phyloP scores from a whole-genome alignment of 768 basidiomycete genomes.

The Tubosaeta sp. region DNA sequence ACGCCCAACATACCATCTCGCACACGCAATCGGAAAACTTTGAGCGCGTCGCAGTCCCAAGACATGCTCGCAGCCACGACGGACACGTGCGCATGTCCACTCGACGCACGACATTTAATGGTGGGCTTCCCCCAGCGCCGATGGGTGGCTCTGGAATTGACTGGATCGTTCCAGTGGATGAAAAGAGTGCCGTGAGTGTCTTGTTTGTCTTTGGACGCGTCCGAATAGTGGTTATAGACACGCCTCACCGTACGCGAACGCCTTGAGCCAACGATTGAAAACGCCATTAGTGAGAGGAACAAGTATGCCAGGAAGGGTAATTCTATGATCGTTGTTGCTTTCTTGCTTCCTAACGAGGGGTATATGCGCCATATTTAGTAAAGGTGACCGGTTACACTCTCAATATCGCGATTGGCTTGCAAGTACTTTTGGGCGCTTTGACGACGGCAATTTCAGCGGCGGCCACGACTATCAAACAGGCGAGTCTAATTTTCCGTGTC shows the following conservation, averaged over 20 bases:
- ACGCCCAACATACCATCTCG: too few species aligned
- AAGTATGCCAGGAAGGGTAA: slow-evolving; percentile 47
- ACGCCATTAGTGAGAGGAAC: slow-evolving; percentile 42
- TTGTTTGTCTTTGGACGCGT: neutral
- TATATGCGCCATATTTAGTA: slow-evolving; percentile 19
- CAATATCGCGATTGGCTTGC: slow-evolving; percentile 53
- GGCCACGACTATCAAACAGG: slow-evolving; percentile 38
- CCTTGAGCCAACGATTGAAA: slow-evolving; percentile 46
- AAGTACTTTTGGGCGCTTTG: slow-evolving; percentile 61
- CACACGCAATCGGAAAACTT: too few species aligned
- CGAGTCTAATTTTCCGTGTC: slow-evolving; percentile 14
- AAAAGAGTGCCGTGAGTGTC: too few species aligned
- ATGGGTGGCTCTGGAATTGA: too few species aligned
- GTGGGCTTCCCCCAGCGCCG: too few species aligned
- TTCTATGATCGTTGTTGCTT: neutral
- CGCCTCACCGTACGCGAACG: slow-evolving; percentile 47
- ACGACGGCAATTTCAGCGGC: slow-evolving; percentile 61
- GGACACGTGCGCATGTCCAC: too few species aligned
- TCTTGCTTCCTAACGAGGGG: too few species aligned
- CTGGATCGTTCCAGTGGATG: too few species aligned
- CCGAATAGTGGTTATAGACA: slow-evolving; percentile 4
- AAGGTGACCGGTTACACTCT: slow-evolving; percentile 30
- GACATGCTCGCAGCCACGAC: too few species aligned
- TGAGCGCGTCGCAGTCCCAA: too few species aligned
- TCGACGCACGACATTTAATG: too few species aligned